Conservation (phyloP, 2,329 filamentous ascomycete species). For the Mycosphaerella arachidis region DNA sequence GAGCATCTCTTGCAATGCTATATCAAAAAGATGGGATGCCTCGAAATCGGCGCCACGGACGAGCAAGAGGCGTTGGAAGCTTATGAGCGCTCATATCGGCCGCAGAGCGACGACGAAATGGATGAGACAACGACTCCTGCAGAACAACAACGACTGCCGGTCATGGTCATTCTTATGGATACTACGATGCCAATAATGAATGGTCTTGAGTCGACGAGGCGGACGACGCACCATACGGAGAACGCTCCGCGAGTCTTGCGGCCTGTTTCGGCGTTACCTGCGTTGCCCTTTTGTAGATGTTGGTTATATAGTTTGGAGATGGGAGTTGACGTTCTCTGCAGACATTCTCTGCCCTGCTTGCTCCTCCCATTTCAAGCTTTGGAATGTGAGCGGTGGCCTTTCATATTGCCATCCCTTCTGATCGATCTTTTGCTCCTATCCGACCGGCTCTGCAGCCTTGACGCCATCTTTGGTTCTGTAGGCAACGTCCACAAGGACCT, state of each 20-base stretch:
- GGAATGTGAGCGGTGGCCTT: constrained; percentile 33
- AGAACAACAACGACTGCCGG: not conserved
- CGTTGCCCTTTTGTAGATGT: constrained; percentile 33
- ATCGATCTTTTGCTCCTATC: constrained; percentile 32
- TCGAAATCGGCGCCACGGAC: constrained; percentile 39
- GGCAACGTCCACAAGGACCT: not conserved
- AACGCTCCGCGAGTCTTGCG: constrained; percentile 20
- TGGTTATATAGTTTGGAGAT: not conserved
- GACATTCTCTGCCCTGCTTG: constrained; percentile 29
- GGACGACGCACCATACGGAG: constrained; percentile 16
- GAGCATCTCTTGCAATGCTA: constrained; percentile 16
- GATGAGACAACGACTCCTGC: not conserved
- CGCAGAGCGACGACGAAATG: not conserved
- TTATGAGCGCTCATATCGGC: not conserved
- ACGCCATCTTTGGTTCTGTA: constrained; percentile 1
- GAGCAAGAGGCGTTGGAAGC: constrained; percentile 44
- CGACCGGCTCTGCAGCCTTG: constrained; percentile 10
- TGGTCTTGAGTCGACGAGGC: constrained; percentile 22
- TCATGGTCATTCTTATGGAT: constrained; percentile 45
- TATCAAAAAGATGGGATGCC: constrained; percentile 30
- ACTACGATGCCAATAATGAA: constrained; percentile 35
- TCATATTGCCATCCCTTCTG: constrained; percentile 32
- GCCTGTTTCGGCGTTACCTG: constrained; percentile 31
- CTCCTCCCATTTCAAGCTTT: constrained; percentile 28
- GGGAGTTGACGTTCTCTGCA: constrained; percentile 9